Base-by-base conservation (phyloP, 495 filamentous ascomycete genomes). In the Penicillium silybi region DNA sequence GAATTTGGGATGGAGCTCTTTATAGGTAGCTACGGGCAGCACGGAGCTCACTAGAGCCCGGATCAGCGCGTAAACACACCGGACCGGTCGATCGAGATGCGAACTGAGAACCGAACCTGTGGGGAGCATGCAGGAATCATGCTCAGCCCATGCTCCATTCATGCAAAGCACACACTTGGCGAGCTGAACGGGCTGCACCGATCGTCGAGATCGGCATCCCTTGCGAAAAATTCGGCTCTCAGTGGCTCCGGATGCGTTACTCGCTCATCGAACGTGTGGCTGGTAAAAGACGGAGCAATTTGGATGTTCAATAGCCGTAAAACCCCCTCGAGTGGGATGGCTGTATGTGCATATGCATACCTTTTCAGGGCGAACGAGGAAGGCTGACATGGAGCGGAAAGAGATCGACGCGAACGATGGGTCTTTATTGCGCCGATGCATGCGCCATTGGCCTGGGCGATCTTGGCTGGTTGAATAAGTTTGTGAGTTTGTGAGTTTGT, bases 191-290 rank as follows among this genome's bases (percentile, higher is more conserved):
- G 17, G 37, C 3, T 52, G 46, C 35, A 32, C 38, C 22, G 46
- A 54, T 52, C 56, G 22, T 41, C 43, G 46, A 32, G 56, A 59
- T 59, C 56, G 19, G 39, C 51, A 48, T 40, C 44, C 51, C 46
- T 46, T 53, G 46, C 43, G 50, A 39, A 3, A 11, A 39, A 17
- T 39, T 17, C n/a, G 17, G 35, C 35, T 16, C n/a, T 39, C n/a
- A 17, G 27, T 4, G 4, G 27, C 27, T 23, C 22, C 22, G 22
- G 22, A 23, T 23, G 2, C 22, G 22, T 23, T 23, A 6, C 22
- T 23, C 22, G 22, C 22, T 2, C 6, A 6, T 23, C 22, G 22
- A 23, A 23, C 22, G 22, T 6, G 6, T n/a, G n/a, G n/a, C n/a
- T n/a, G n/a, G n/a, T n/a, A n/a, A n/a, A n/a, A n/a, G n/a, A n/a